Evolutionary conservation across 2,329 filamentous ascomycete species (phyloP), one percentile per base, ranked within the genome.

Genomic region (Neofusicoccum kwambonambiense): DNA sequence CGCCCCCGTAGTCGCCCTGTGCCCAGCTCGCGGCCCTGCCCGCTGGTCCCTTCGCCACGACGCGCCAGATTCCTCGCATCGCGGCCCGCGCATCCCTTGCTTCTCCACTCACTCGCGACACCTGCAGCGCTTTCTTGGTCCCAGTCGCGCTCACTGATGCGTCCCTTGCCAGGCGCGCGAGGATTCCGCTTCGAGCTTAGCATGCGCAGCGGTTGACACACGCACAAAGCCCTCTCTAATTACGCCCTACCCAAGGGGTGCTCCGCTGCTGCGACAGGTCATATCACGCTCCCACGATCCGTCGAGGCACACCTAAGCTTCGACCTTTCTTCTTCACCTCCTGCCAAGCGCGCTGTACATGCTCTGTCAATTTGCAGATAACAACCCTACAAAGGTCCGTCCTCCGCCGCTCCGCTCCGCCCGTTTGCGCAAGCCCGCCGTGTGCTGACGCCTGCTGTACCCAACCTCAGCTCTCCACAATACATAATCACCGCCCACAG

Each of bases 151-250:
- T 72, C 71, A 71, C 75, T 75, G 74, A 77, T 78, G 76, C 75
- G 71, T 74, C 72, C 75, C 72, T 73, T 71, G 74, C 71, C 73
- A 70, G 70, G 71, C 72, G 74, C 75, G 73, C 75, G 71, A 72
- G 69, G 71, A 67, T 71, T 72, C 73, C 73, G 69, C 73, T 77
- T 76, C 72, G 71, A 76, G 70, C 69, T 70, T 73, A 75, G 74
- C 72, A 77, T 77, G 75, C 71, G 72, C 74, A 71, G 71, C 70
- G 72, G 69, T 68, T 77, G 74, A 73, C 70, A 63, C 63, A 64
- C 63, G 47, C 54, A 64, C 52, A 64, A 60, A 58, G 52, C 63
- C 54, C 68, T 67, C 65, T 70, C 64, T 71, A 70, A 69, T 74
- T 72, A 69, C 73, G 72, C 72, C 65, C 67, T 60, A 68, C 65